A percentile compares a stretch with the other conserved stretches of the same genome.
Evolutionary conservation across 345 rosid genomes (phyloP).

Genomic region (Linum usitatissimum): DNA sequence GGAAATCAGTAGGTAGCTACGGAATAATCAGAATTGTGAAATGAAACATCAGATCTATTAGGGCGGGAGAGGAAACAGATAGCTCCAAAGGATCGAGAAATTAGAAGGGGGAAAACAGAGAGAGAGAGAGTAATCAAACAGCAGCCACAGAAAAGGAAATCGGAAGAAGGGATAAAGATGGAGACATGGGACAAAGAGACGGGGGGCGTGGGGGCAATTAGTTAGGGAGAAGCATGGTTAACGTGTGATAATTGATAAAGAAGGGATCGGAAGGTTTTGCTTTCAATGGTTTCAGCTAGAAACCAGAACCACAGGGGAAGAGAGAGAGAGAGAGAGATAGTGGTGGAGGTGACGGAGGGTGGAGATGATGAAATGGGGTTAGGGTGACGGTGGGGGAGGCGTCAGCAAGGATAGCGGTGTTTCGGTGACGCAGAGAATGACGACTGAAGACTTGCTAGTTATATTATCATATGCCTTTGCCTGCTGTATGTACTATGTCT

Average conservation of each 20-base stretch:
- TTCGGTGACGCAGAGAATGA: slow-evolving; percentile 12
- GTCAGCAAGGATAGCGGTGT: slow-evolving; percentile 14
- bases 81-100: not conserved
- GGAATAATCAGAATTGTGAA: not conserved
- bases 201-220: not conserved
- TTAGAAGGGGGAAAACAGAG: not conserved
- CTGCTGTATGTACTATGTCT: no score
- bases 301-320: not conserved
- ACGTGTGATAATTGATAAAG: not conserved
- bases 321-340: not conserved
- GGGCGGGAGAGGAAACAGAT: not conserved
- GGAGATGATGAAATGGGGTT: slow-evolving; percentile 18
- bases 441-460: slow-evolving; percentile 7
- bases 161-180: not conserved
- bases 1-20: not conserved
- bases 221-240: not conserved
- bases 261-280: not conserved
- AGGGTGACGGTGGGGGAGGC: slow-evolving; percentile 8
- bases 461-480: not conserved
- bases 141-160: not conserved
- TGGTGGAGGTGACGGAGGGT: not conserved
- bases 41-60: not conserved
- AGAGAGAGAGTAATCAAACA: not conserved
- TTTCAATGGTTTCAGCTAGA: not conserved
- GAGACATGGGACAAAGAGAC: not conserved